Evolutionary conservation across 2,329 filamentous ascomycete species (phyloP).

Genomic region (Phoma herbarum): DNA sequence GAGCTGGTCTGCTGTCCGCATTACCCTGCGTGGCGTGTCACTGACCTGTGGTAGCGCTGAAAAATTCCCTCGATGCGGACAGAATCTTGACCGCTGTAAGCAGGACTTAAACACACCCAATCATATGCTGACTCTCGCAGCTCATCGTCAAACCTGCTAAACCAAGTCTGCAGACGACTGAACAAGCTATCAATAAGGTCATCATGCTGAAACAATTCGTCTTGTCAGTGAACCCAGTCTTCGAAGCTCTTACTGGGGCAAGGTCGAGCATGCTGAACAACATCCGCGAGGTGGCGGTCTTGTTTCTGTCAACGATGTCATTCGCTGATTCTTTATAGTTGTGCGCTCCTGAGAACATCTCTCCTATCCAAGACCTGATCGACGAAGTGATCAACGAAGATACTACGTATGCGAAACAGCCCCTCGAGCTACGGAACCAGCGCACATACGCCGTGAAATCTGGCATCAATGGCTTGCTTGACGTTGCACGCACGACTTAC

Average conservation of each 20-base stretch:
- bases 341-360: slow-evolving; percentile 71
- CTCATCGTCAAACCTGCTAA: slow-evolving; percentile 79
- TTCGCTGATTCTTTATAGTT: slow-evolving; percentile 52
- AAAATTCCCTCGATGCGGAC: slow-evolving; percentile 80
- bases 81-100: slow-evolving; percentile 76
- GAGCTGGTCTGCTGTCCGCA: slow-evolving; percentile 63
- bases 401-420: slow-evolving; percentile 77
- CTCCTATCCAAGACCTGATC: slow-evolving; percentile 71
- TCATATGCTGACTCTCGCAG: slow-evolving; percentile 51
- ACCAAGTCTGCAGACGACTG: slow-evolving; percentile 71
- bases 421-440: slow-evolving; percentile 88
- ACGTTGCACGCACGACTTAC: slow-evolving; percentile 87
- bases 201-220: slow-evolving; percentile 88
- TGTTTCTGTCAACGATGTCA: slow-evolving; percentile 15
- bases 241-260: slow-evolving; percentile 71
- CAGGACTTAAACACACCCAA: background rate
- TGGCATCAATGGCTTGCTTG: slow-evolving; percentile 83
- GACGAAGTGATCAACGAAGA: slow-evolving; percentile 78
- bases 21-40: slow-evolving; percentile 17
- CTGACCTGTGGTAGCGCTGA: slow-evolving; percentile 64
- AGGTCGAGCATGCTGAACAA: slow-evolving; percentile 70
- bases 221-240: slow-evolving; percentile 70
- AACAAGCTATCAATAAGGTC: slow-evolving; percentile 85
- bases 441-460: slow-evolving; percentile 89
- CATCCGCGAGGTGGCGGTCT: slow-evolving; percentile 65